Base-by-base conservation (phyloP, 148 eudicot species). In the Talinum fruticosum region DNA sequence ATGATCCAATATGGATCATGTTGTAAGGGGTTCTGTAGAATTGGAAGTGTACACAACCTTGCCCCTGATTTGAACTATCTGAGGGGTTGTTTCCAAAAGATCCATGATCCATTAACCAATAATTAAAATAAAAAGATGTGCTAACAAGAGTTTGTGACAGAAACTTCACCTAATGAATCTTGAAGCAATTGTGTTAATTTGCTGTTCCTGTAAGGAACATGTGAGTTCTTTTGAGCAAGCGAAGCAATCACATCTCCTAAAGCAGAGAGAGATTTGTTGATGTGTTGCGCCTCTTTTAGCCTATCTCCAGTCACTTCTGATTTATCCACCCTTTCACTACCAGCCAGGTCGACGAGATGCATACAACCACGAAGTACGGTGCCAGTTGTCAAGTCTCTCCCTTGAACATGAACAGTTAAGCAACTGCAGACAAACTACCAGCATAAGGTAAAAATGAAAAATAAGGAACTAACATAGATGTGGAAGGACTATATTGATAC, bases 311-410 rank as follows among this genome's bases (percentile, higher is more conserved):
- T 93, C 54, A 89, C 99, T 86, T 93, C 99, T 71, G 99, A 96
- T 84, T 96, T 96, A 79, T 96, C 90, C 21, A 93, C 99, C 79
- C 97, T 89, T 87, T 96, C 99, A 85, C 99, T 96, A 51, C 99
- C 99, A 5, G 99, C 99, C 74, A 96, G 82, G 88, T 96, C 99
- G 76, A 96, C 99, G 69, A 96, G 85, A 89, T 96, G 99, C 99
- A 96, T 96, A 79, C 97, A 93, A 26, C 99, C 99, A 66, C 97
- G 99, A 66, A 91, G 87, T 74, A 86, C 77, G n/a, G 71, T 81
- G 75, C 99, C 97, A 41, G 99, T 79, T 62, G 99, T 91, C 82
- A 96, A 82, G 86, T 96, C 99, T 83, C 79, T 90, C 78, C 97
- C 99, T 89, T 96, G 97, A 76, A 96, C 97, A 86, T 96, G 99